phyloP scores from a whole-genome alignment of 1,139 yeast species.

The Debaryomycetaceae sp. region DNA sequence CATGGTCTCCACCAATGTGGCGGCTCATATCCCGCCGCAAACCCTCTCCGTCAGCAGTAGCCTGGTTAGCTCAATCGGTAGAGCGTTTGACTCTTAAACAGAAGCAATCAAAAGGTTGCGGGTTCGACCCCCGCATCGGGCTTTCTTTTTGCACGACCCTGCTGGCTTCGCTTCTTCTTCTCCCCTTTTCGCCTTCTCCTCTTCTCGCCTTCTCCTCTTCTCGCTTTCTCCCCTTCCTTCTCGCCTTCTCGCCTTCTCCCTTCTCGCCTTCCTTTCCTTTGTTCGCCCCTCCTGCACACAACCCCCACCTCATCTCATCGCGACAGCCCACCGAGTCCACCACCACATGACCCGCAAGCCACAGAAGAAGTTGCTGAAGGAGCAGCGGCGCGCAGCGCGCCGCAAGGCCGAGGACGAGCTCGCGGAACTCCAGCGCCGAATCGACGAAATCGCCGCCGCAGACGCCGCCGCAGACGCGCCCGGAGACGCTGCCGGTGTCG shows the following conservation, averaged over 20 bases:
- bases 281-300: slow-evolving; percentile 4
- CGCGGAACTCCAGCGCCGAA: slow-evolving; percentile 38
- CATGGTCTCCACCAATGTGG: too few species aligned
- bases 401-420: slow-evolving; percentile 43
- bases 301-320: slow-evolving; percentile 6
- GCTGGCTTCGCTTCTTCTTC: too few species aligned
- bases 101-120: slow-evolving; percentile 42
- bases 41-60: too few species aligned
- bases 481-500: slow-evolving; percentile 24
- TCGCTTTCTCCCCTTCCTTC: too few species aligned
- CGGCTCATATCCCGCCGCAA: too few species aligned
- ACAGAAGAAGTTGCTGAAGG: slow-evolving; percentile 15
- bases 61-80: slow-evolving; percentile 19
- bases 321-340: background rate
- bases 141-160: too few species aligned
- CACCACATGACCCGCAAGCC: slow-evolving; percentile 21
- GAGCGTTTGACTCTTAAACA: slow-evolving; percentile 17
- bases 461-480: too few species aligned
- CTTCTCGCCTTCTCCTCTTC: too few species aligned
- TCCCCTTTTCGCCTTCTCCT: too few species aligned
- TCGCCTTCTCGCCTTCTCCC: too few species aligned
- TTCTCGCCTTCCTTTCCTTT: too few species aligned
- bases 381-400: slow-evolving; percentile 21
- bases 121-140: slow-evolving; percentile 53
- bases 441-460: slow-evolving; percentile 53